These are phyloP conservation scores for Annulohypoxylon maeteangense DNA, from an alignment of 495 filamentous ascomycete species.

Conservation along the genomic window DNA sequence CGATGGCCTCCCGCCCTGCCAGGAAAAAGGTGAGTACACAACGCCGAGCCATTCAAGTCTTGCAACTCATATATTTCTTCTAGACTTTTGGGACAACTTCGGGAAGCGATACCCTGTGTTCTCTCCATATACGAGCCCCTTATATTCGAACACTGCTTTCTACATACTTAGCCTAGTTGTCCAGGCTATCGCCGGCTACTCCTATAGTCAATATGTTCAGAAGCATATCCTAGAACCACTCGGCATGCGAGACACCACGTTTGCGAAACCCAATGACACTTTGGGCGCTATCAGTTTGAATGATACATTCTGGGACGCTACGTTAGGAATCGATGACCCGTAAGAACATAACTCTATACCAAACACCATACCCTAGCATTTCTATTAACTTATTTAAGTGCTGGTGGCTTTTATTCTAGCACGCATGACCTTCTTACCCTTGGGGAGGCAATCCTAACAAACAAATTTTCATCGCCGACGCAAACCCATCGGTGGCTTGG, in stretches of 20 bases:
- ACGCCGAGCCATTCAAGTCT: not conserved
- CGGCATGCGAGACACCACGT: conserved; percentile 49
- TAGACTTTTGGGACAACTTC: conserved; percentile 47
- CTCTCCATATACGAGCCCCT: conserved; percentile 42
- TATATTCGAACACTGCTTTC: conserved; percentile 53
- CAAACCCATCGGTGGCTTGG: conserved; percentile 66
- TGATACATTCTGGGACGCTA: conserved; percentile 41
- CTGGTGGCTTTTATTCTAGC: conserved; percentile 63
- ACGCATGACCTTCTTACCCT: conserved; percentile 58
- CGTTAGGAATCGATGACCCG: conserved; percentile 22
- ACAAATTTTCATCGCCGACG: conserved; percentile 52
- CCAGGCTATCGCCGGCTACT: conserved; percentile 42
- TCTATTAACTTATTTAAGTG: conserved; percentile 35
- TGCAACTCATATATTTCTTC: not conserved
- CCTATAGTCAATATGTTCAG: conserved; percentile 40
- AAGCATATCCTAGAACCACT: conserved; percentile 49
- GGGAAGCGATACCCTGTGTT: conserved; percentile 45
- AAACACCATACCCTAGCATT: too few relatives aligned
- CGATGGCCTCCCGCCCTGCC: conserved; percentile 28
- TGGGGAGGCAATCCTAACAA: conserved; percentile 62
- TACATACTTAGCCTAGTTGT: conserved; percentile 49
- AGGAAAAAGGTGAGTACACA: conserved; percentile 26
- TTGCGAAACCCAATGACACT: conserved; percentile 45
- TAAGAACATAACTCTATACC: conserved; percentile 7
- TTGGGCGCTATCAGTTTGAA: conserved; percentile 40